Evolutionary conservation across 2,329 filamentous ascomycete species (phyloP).

Genomic region (Aureobasidium sp.): DNA sequence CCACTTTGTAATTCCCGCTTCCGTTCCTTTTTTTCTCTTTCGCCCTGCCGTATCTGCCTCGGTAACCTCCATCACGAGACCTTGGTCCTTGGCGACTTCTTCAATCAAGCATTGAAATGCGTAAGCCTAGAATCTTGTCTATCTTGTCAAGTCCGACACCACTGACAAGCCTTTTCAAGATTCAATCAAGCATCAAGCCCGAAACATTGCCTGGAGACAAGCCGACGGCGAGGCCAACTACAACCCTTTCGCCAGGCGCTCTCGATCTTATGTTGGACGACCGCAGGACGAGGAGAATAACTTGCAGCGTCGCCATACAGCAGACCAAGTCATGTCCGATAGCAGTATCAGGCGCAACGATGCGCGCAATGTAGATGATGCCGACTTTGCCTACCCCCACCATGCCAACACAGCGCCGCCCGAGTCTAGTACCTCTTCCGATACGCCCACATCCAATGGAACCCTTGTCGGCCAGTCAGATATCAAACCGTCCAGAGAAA

Average conservation of each 20-base stretch:
- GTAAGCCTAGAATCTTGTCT: slow-evolving; percentile 14
- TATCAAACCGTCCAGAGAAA: not conserved
- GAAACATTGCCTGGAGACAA: slow-evolving; percentile 18
- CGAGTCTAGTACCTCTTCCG: not conserved
- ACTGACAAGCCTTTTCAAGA: slow-evolving; percentile 17
- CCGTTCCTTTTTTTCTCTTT: slow-evolving; percentile 10
- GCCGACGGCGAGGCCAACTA: slow-evolving; percentile 17
- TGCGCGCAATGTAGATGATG: slow-evolving; percentile 3
- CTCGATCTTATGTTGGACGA: slow-evolving; percentile 5
- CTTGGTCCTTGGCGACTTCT: slow-evolving; percentile 3
- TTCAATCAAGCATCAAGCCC: slow-evolving; percentile 18
- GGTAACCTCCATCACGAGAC: slow-evolving; percentile 3
- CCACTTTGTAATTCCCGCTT: not conserved
- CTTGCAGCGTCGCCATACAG: slow-evolving; percentile 11
- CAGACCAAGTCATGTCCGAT: slow-evolving; percentile 15
- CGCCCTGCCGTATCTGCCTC: slow-evolving; percentile 9
- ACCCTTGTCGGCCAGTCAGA: not conserved
- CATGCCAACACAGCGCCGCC: slow-evolving; percentile 16
- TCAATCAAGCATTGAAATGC: slow-evolving; percentile 13
- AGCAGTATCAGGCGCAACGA: slow-evolving; percentile 3
- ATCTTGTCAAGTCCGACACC: not conserved
- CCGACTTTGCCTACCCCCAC: slow-evolving; percentile 17
- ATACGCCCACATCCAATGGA: slow-evolving; percentile 5
- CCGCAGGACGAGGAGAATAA: slow-evolving; percentile 12
- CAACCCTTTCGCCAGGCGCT: slow-evolving; percentile 19